Evolutionary conservation across 129 eudicot genomes (phyloP).

Genomic region (Gnaphalium uliginosum): DNA sequence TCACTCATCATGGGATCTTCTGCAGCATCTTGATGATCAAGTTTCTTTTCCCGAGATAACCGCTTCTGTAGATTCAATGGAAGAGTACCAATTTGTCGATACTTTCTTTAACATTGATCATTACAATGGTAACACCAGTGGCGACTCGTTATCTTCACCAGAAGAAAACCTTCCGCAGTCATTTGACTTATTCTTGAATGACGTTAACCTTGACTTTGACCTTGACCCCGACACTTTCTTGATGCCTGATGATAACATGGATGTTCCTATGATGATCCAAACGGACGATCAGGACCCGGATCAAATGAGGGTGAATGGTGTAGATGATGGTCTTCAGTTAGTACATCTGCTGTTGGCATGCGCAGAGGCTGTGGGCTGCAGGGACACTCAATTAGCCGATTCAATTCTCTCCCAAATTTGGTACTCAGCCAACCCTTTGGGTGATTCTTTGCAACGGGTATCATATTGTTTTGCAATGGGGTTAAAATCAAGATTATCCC

Average conservation of each 20-base stretch:
- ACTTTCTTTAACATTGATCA: constrained; percentile 56
- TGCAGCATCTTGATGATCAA: constrained; percentile 26
- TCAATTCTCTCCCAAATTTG: constrained; percentile 55
- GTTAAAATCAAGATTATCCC: constrained; percentile 51
- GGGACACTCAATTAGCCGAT: constrained; percentile 59
- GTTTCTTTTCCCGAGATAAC: constrained; percentile 14
- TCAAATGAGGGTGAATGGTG: constrained; percentile 37
- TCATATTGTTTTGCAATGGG: constrained; percentile 63
- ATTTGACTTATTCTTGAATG: constrained; percentile 2
- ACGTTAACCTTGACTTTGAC: constrained; percentile 15
- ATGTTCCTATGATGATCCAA: constrained; percentile 42
- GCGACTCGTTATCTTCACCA: constrained; percentile 17
- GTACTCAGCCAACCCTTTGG: constrained; percentile 52
- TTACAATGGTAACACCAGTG: constrained; percentile 21
- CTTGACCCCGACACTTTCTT: constrained; percentile 23
- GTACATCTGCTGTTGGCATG: constrained; percentile 70
- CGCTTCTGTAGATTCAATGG: constrained; percentile 31
- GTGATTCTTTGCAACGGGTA: constrained; percentile 66
- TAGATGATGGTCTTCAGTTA: constrained; percentile 63
- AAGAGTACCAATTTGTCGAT: constrained; percentile 50
- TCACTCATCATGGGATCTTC: constrained; percentile 26
- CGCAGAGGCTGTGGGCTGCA: constrained; percentile 79
- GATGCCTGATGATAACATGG: constrained; percentile 27
- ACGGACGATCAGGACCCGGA: constrained; percentile 24
- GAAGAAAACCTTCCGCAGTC: constrained; percentile 12